Evolutionary conservation across 257 asterid genomes (phyloP).

Genomic region (Primulina eburnea): DNA sequence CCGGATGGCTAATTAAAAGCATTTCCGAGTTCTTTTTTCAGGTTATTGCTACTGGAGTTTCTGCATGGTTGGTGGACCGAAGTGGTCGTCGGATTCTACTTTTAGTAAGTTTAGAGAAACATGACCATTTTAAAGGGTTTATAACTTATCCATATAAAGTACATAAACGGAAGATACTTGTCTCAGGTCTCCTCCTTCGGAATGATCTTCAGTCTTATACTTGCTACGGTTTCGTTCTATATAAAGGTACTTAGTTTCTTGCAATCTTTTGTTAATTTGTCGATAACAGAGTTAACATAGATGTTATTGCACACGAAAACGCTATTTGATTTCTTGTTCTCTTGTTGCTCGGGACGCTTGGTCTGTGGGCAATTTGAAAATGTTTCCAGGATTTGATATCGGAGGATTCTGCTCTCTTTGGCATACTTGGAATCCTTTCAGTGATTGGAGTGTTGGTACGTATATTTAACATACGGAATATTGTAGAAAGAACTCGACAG

Average conservation of each 20-base stretch:
- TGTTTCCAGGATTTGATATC: constrained; percentile 46
- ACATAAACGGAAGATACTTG: constrained; percentile 14
- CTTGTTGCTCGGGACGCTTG: constrained; percentile 6
- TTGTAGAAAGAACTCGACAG: background rate
- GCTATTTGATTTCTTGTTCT: background rate
- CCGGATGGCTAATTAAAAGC: background rate
- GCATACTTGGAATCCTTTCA: constrained; percentile 58
- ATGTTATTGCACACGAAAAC: background rate
- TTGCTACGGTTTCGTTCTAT: constrained; percentile 66
- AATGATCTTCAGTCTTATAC: constrained; percentile 73
- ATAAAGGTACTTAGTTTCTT: constrained; percentile 48
- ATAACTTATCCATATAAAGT: background rate
- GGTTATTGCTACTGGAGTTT: constrained; percentile 86
- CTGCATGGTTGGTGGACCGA: constrained; percentile 89
- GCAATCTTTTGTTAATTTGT: background rate
- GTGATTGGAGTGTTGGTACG: constrained; percentile 66
- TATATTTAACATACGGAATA: constrained; percentile 1
- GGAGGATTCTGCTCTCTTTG: constrained; percentile 46
- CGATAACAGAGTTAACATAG: background rate
- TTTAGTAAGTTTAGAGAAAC: constrained; percentile 45
- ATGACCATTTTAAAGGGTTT: background rate
- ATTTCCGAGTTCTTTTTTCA: constrained; percentile 24
- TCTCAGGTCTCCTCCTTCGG: constrained; percentile 78
- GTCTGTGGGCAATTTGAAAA: constrained; percentile 10
- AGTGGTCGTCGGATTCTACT: constrained; percentile 85